Evolutionary conservation across 306 rosid species (phyloP).

Genomic region (apple (Malus domestica)): ASM211411v1 NC_041803.1:48434501-48435000

Average conservation of each 20-base stretch:
- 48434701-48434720: too few species aligned
- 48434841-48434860: too few species aligned
- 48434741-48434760: too few species aligned
- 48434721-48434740: too few species aligned
- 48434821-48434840: too few species aligned
- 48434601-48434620: background rate
- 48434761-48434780: too few species aligned
- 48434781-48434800: background rate
- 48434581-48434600: background rate
- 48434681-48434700: too few species aligned
- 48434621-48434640: background rate
- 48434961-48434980: background rate
- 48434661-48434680: too few species aligned
- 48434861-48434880: background rate
- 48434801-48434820: background rate
- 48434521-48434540: background rate
- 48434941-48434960: background rate
- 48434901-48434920: background rate
- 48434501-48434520: constrained; percentile 15
- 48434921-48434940: background rate
- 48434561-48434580: background rate
- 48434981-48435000: background rate
- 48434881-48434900: background rate
- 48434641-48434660: too few species aligned
- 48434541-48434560: background rate